These are phyloP conservation scores for Mycena albidolilacea DNA, from an alignment of 768 basidiomycete species.

Conservation along the genomic window DNA sequence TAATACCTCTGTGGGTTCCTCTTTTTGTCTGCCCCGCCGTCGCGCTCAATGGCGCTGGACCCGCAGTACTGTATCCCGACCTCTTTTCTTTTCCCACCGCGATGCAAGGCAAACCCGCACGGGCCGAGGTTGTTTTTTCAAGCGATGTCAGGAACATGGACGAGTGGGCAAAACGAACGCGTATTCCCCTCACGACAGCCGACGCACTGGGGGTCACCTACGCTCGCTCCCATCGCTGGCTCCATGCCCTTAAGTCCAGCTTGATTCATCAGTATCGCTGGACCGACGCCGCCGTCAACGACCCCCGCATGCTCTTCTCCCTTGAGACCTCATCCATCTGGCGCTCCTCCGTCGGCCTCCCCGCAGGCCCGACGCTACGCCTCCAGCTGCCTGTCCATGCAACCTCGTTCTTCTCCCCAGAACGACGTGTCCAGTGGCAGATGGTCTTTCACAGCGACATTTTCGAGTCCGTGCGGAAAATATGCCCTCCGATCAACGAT, in stretches of 20 bases:
- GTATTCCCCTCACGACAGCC: constrained; percentile 86
- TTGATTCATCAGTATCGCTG: constrained; percentile 81
- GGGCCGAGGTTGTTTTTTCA: constrained; percentile 80
- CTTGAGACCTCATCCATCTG: constrained; percentile 85
- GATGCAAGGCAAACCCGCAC: constrained; percentile 54
- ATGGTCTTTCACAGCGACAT: constrained; percentile 90
- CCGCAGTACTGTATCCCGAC: constrained; percentile 29
- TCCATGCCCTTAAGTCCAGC: constrained; percentile 71
- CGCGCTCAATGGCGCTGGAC: constrained; percentile 16
- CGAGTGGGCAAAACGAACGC: constrained; percentile 84
- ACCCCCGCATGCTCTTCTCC: constrained; percentile 83
- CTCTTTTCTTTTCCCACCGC: constrained; percentile 40
- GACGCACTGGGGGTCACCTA: constrained; percentile 87
- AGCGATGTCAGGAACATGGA: constrained; percentile 88
- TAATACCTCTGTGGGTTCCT: constrained; percentile 19
- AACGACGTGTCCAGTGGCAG: constrained; percentile 89
- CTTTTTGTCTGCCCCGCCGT: background rate
- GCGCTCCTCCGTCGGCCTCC: constrained; percentile 82
- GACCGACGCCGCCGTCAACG: constrained; percentile 71
- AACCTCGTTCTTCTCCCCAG: constrained; percentile 88
- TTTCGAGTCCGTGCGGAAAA: constrained; percentile 79
- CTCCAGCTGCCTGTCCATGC: constrained; percentile 85
- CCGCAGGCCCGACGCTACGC: constrained; percentile 80
- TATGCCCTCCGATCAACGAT: constrained; percentile 78
- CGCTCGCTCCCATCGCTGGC: constrained; percentile 85